Conservation (phyloP, 108 stramenopile species). For the Hondaea fermentalgiana region DNA sequence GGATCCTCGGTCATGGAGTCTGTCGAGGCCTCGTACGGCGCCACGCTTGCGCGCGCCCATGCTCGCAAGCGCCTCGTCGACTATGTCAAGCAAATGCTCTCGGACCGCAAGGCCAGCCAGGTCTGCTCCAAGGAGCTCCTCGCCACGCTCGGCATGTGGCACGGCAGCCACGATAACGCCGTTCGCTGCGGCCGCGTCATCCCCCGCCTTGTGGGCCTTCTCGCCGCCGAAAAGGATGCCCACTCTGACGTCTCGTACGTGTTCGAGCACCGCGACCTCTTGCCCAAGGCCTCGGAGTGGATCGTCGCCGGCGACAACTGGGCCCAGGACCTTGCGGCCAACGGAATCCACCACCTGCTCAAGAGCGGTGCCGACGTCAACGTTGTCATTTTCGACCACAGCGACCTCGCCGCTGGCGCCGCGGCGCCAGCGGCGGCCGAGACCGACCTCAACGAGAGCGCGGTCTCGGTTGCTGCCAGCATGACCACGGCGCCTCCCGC, state of each 20-base stretch:
- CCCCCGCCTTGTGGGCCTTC: not conserved
- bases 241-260: not conserved
- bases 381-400: conserved; percentile 4
- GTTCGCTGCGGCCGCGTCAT: not conserved
- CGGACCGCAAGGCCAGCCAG: not conserved
- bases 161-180: conserved; percentile 12
- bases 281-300: not conserved
- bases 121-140: conserved; percentile 9
- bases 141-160: conserved; percentile 13
- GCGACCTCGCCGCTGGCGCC: not conserved
- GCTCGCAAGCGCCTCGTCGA: conserved; percentile 13
- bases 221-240: not conserved
- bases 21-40: not conserved
- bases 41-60: not conserved
- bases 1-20: not conserved
- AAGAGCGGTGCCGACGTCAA: not conserved
- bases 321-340: not conserved
- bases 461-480: not conserved
- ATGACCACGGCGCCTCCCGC: not conserved
- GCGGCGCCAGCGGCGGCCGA: not conserved
- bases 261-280: not conserved
- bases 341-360: conserved; percentile 11
- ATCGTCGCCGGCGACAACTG: conserved; percentile 11
- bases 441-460: not conserved
- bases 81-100: not conserved